Base-by-base conservation (phyloP, 129 eudicot species). In the Helianthus tuberosus region DNA sequence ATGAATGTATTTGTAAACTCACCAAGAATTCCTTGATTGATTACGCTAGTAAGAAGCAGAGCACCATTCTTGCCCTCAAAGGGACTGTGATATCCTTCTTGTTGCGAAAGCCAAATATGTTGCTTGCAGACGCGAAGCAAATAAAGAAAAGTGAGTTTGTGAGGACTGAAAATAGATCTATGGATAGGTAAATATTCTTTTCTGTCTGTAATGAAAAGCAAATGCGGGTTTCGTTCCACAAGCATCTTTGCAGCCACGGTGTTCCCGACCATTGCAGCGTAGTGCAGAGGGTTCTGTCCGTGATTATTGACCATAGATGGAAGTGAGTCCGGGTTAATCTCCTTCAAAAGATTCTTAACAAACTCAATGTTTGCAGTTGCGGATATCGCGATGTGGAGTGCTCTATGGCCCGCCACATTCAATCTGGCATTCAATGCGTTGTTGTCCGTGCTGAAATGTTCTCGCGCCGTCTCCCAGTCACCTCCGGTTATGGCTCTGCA, bases 181-280 rank as follows among this genome's bases (percentile, higher is more conserved):
- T 32, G 74, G 54, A 79, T 41, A 2, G 87, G 83, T 14, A 78
- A 50, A 2, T 1, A 2, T 1, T 25, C 11, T 0, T 5, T 0
- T 0, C 54, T 8, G 25, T 64, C 71, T 8, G 32, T 3, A n/a
- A 46, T 15, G 23, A 68, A 68, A 25, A 79, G 46, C 71, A 79
- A 69, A 47, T 46, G 15, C 0, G 87, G 75, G 69, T 79, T 74
- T 53, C 29, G 66, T 6, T 54, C 54, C 32, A 78, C 83, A 50
- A 83, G 59, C 69, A 78, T 20, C 16, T 38, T 67, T 11, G 82
- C 81, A 17, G 86, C 86, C 25, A 46, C 16, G 3, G 32, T 39
- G 39, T 82, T 59, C 20, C n/a, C n/a, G n/a, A n/a, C n/a, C n/a
- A n/a, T n/a, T n/a, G n/a, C n/a, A n/a, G n/a, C n/a, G n/a, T n/a